Conservation (phyloP, 495 filamentous ascomycete genomes). For the Aspergillus cavernicola region DNA sequence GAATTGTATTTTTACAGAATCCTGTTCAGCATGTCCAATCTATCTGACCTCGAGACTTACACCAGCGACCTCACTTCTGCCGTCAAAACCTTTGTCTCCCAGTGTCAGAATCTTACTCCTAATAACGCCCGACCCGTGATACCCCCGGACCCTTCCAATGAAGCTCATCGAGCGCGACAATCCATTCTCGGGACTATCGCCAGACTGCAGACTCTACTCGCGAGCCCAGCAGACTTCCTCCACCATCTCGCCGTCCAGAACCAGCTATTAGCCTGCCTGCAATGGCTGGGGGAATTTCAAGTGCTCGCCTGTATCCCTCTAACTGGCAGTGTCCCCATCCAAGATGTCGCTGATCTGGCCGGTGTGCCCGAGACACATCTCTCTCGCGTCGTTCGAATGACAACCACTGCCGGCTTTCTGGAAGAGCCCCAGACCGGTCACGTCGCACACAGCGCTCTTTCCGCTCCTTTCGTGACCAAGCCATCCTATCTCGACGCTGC, state of each 20-base stretch:
- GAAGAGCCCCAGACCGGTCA: conserved; percentile 29
- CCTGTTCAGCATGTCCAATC: not conserved
- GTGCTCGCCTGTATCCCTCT: conserved; percentile 41
- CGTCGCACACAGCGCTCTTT: conserved; percentile 35
- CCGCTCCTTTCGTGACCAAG: conserved; percentile 32
- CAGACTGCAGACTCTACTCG: not conserved
- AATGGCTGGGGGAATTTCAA: conserved; percentile 43
- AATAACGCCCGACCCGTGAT: not conserved
- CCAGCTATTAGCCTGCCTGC: conserved; percentile 33
- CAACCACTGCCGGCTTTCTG: conserved; percentile 35
- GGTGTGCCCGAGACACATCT: conserved; percentile 33
- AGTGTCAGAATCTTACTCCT: too few relatives aligned
- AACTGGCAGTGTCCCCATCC: conserved; percentile 24
- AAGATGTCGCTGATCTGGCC: conserved; percentile 36
- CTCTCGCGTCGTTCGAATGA: conserved; percentile 32
- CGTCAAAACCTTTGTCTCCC: conserved; percentile 1
- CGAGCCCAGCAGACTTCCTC: conserved; percentile 3
- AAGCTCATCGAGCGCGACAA: conserved; percentile 5
- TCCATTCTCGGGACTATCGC: not conserved
- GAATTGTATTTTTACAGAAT: too few relatives aligned
- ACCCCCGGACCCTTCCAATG: not conserved
- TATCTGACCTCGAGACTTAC: conserved; percentile 1
- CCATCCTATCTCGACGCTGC: conserved; percentile 31
- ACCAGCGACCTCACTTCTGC: not conserved
- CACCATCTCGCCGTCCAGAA: conserved; percentile 1